A percentile compares a stretch with the other conserved stretches of the same genome.
These are phyloP conservation scores for Neurospora pannonica DNA, from an alignment of 495 filamentous ascomycete genomes.

Conservation along the genomic window DNA sequence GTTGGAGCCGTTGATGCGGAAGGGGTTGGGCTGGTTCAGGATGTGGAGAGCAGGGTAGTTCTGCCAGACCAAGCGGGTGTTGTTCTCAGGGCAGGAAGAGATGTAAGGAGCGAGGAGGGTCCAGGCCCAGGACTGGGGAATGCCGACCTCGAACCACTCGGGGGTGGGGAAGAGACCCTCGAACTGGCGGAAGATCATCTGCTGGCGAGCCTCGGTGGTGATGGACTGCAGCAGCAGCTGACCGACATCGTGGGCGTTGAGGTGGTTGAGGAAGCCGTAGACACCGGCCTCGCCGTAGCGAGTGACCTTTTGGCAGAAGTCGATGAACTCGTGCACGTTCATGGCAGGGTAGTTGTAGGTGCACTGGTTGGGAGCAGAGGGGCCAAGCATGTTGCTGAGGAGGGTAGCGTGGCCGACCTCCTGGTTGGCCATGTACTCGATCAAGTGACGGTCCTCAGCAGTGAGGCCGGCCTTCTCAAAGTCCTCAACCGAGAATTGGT, in stretches of 20 bases:
- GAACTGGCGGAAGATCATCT: slow-evolving; percentile 84
- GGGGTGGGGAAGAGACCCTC: slow-evolving; percentile 77
- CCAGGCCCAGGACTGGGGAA: slow-evolving; percentile 86
- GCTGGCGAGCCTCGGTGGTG: slow-evolving; percentile 77
- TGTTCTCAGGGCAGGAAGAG: slow-evolving; percentile 61
- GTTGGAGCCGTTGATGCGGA: slow-evolving; percentile 46
- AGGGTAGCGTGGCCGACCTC: slow-evolving; percentile 74
- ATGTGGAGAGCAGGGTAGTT: slow-evolving; percentile 74
- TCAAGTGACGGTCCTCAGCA: slow-evolving; percentile 58
- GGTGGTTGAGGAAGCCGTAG: slow-evolving; percentile 74
- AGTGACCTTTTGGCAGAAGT: slow-evolving; percentile 81
- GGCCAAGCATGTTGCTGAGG: slow-evolving; percentile 72
- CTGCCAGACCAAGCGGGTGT: slow-evolving; percentile 75
- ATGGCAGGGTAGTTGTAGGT: slow-evolving; percentile 74
- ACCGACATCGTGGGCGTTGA: slow-evolving; percentile 66
- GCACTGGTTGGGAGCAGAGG: slow-evolving; percentile 64
- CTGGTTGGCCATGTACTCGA: slow-evolving; percentile 80
- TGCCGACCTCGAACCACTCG: slow-evolving; percentile 72
- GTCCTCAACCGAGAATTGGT: slow-evolving; percentile 58
- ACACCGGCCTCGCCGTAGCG: slow-evolving; percentile 76
- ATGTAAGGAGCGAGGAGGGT: slow-evolving; percentile 78
- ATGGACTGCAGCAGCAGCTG: slow-evolving; percentile 68
- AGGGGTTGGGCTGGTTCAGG: slow-evolving; percentile 68
- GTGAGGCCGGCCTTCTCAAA: slow-evolving; percentile 60
- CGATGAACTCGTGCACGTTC: slow-evolving; percentile 69